A percentile compares a stretch with the other conserved stretches of the same genome.
These are phyloP conservation scores for Turritis glabra DNA, from an alignment of 345 rosid species.

Conservation along the genomic window DNA sequence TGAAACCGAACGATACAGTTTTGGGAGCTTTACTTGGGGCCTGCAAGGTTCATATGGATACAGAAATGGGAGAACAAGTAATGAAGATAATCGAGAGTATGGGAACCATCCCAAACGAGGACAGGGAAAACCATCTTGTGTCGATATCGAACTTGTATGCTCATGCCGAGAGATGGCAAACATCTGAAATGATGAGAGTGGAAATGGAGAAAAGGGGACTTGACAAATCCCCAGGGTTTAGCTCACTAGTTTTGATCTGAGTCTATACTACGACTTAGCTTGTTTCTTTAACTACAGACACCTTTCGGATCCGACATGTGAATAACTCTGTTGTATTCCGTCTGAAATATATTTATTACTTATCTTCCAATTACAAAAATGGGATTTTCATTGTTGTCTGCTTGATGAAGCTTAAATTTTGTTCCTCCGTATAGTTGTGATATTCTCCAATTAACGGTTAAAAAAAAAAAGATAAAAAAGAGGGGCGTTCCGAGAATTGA, in stretches of 20 bases:
- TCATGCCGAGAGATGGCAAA: conserved; percentile 62
- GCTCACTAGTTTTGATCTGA: conserved; percentile 46
- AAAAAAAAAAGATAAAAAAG: no score
- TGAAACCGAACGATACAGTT: conserved; percentile 64
- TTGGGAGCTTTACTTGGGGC: conserved; percentile 81
- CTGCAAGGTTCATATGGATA: conserved; percentile 58
- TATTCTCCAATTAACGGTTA: neutral
- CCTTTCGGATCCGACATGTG: no score
- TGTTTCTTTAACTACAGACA: no score
- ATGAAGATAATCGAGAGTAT: conserved; percentile 40
- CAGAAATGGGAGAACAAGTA: conserved; percentile 51
- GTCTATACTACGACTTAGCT: neutral
- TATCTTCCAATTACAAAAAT: no score
- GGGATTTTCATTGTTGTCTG: neutral
- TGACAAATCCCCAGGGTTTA: conserved; percentile 55
- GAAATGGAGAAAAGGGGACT: conserved; percentile 48
- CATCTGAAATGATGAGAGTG: conserved; percentile 54
- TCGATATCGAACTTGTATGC: conserved; percentile 71
- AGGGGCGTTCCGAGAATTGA: conserved; percentile 76
- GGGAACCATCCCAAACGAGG: conserved; percentile 22
- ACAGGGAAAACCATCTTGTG: conserved; percentile 48
- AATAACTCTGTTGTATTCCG: no score
- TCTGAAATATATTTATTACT: no score
- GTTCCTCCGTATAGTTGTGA: no score
- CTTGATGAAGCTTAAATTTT: neutral